Conservation (phyloP, 179 eudicot genomes). For the Vitellaria paradoxa region DNA sequence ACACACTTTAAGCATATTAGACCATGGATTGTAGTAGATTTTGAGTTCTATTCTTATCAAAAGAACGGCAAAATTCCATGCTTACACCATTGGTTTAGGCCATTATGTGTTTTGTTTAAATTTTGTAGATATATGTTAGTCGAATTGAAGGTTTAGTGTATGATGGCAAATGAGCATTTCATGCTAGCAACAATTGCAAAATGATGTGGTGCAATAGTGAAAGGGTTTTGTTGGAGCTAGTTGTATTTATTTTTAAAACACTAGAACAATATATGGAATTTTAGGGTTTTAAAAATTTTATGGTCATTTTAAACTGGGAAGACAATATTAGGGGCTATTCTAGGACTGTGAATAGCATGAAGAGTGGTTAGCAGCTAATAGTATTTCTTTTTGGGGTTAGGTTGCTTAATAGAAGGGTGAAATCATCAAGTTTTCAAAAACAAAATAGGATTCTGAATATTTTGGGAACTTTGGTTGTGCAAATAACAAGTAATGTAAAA, state of each 20-base stretch:
- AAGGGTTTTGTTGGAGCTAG: not conserved
- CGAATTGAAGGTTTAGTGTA: not conserved
- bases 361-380: not conserved
- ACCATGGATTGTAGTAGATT: not conserved
- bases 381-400: not conserved
- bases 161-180: not conserved
- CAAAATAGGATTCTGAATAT: too few species aligned
- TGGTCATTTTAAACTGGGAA: not conserved
- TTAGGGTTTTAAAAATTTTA: not conserved
- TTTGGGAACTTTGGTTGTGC: not conserved
- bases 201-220: not conserved
- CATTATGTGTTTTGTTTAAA: not conserved
- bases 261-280: not conserved
- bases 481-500: too few species aligned
- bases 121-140: not conserved
- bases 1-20: not conserved
- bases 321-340: not conserved
- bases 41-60: not conserved
- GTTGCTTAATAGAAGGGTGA: not conserved
- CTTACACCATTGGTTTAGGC: not conserved
- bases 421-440: not conserved
- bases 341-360: not conserved
- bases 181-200: not conserved
- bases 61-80: too few species aligned
- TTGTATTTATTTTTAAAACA: not conserved